Conservation (phyloP, 2,329 filamentous ascomycete genomes). For the Nigrograna mackinnonii region DNA sequence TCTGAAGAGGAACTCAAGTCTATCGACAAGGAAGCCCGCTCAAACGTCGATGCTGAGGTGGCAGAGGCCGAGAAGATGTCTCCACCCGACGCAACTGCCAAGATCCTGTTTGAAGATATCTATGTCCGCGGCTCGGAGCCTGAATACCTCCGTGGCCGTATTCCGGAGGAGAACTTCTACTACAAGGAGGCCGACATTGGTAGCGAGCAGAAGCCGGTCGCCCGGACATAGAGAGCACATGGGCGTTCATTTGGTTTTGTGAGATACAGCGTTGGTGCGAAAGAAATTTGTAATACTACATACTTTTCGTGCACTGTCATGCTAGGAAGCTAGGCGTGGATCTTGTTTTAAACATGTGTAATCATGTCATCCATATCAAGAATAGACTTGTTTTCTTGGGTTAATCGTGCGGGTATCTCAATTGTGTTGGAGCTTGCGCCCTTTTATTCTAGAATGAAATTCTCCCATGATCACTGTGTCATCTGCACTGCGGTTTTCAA, state of each 20-base stretch:
- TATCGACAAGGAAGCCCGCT: conserved; percentile 91
- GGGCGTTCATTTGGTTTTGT: background rate
- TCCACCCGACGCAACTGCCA: conserved; percentile 73
- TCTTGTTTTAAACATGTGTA: background rate
- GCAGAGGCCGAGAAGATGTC: conserved; percentile 87
- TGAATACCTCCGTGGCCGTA: conserved; percentile 82
- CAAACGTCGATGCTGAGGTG: conserved; percentile 86
- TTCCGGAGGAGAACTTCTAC: conserved; percentile 90
- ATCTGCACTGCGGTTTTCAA: conserved; percentile 51
- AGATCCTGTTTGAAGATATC: conserved; percentile 95
- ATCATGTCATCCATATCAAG: background rate
- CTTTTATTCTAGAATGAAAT: too few species aligned
- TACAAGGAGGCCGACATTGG: conserved; percentile 53
- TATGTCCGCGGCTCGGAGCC: conserved; percentile 90
- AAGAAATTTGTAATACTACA: conserved; percentile 6
- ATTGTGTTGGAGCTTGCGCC: too few species aligned
- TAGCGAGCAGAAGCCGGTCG: conserved; percentile 35
- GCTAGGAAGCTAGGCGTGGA: conserved; percentile 1
- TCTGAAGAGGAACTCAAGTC: conserved; percentile 94
- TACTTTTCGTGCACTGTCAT: conserved; percentile 5
- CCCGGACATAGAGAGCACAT: conserved; percentile 26
- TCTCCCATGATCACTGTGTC: too few species aligned
- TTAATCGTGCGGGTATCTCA: too few species aligned
- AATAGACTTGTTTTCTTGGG: background rate
- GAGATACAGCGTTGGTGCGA: background rate